phyloP scores from a whole-genome alignment of 345 rosid genomes.

The Heritiera littoralis region DNA sequence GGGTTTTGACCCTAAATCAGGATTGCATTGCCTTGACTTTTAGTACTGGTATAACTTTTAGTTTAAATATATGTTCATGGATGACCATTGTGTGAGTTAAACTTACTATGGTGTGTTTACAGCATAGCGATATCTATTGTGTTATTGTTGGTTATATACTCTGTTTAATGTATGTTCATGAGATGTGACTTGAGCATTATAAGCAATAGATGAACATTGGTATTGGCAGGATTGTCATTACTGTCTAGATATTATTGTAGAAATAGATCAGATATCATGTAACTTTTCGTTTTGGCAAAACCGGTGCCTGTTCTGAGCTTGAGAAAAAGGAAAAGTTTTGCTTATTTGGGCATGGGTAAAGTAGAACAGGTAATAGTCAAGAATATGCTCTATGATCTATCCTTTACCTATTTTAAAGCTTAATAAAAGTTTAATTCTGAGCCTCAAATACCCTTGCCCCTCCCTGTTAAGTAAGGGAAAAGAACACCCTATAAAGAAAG shows the following conservation, averaged over 20 bases:
- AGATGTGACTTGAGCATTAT: background rate
- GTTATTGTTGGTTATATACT: background rate
- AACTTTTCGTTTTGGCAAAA: background rate
- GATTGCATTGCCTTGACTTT: background rate
- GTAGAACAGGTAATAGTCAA: background rate
- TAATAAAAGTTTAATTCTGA: background rate
- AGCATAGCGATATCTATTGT: background rate
- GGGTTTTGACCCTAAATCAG: background rate
- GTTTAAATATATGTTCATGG: background rate
- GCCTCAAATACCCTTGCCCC: background rate
- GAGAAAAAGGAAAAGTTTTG: background rate
- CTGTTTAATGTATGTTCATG: background rate
- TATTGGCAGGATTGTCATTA: background rate
- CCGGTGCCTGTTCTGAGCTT: background rate
- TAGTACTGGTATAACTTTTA: background rate
- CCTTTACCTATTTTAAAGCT: background rate
- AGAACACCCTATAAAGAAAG: background rate
- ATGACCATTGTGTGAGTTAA: background rate
- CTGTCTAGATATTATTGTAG: background rate
- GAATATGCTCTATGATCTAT: background rate
- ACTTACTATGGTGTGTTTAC: background rate
- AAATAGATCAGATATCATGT: background rate
- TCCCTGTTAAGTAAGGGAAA: background rate
- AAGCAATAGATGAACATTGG: background rate
- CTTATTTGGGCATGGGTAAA: background rate